Evolutionary conservation across 345 rosid genomes (phyloP).

Genomic region (Lumnitzera racemosa): DNA sequence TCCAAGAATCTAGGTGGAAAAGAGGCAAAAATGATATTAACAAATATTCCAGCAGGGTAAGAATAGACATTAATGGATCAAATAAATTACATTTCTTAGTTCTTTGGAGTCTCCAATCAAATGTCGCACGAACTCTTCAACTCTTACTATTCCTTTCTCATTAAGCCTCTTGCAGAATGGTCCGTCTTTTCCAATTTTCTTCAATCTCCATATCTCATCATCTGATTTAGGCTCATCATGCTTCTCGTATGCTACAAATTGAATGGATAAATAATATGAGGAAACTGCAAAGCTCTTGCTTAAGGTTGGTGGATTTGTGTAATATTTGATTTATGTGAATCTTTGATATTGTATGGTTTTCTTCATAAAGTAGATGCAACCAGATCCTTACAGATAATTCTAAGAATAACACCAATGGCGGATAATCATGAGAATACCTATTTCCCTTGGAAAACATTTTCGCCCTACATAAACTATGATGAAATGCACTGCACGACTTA

Average conservation of each 20-base stretch:
- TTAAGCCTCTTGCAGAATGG: conserved; percentile 2
- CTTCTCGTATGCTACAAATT: background rate
- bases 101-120: background rate
- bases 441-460: too few relatives aligned
- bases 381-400: too few relatives aligned
- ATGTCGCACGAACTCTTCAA: background rate
- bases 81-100: background rate
- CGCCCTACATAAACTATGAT: too few relatives aligned
- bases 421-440: too few relatives aligned
- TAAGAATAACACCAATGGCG: too few relatives aligned
- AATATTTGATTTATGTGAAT: too few relatives aligned
- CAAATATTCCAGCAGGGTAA: too few relatives aligned
- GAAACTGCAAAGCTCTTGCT: too few relatives aligned
- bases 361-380: too few relatives aligned
- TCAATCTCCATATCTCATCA: conserved; percentile 2
- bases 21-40: background rate
- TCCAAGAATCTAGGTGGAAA: background rate
- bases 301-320: too few relatives aligned
- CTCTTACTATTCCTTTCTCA: background rate
- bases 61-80: background rate
- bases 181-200: background rate
- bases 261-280: too few relatives aligned
- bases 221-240: background rate
- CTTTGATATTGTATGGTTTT: too few relatives aligned
- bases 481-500: background rate